Base-by-base conservation (phyloP, 331 rosid genomes). In the Quercus lobata region DNA sequence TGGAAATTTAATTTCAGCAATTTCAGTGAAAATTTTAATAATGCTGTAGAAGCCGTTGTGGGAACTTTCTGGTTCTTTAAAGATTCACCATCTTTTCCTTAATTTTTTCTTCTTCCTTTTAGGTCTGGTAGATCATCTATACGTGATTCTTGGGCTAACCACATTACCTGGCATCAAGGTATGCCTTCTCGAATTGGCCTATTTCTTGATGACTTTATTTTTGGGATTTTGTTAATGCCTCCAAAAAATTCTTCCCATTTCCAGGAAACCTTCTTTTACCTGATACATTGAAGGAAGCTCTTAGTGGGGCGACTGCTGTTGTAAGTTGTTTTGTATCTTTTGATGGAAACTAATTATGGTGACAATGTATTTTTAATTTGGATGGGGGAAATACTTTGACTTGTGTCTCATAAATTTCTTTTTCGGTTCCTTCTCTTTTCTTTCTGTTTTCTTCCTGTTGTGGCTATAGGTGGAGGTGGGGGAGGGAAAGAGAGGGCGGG, bases 91-190 rank as follows among this genome's bases (percentile, higher is more conserved):
- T 73, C 32, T 37, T 69, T 35, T 69, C 76, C 72, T 78, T 58
- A 25, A 29, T 73, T 75, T 52, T 65, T 34, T 81, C 35, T 78
- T 75, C 24, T 69, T 72, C 72, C 72, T 71, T 76, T 70, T 93
- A 93, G 99, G 86, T 95, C 98, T 78, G 99, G 99, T 57, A 88
- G 78, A 86, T 88, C 99, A 81, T 89, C 97, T 57, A 72, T 91
- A 62, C 92, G 83, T 57, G 99, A 91, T 76, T 76, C 94, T 32
- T 95, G 99, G 99, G 91, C 96, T 37, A 80, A 49, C 78, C 79
- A 58, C 65, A 77, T 95, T 75, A 83, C 78, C 72, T 95, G 99
- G 99, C 81, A 87, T 84, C 90, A 88, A 95, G 99, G 99, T 95
- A 55, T 79, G 86, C 32, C 56, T 62, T 82, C 77, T 52, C 30